Evolutionary conservation across 257 asterid species (phyloP), one percentile per base, ranked within the genome.

Genomic region (Thymus mandschuricus): DNA sequence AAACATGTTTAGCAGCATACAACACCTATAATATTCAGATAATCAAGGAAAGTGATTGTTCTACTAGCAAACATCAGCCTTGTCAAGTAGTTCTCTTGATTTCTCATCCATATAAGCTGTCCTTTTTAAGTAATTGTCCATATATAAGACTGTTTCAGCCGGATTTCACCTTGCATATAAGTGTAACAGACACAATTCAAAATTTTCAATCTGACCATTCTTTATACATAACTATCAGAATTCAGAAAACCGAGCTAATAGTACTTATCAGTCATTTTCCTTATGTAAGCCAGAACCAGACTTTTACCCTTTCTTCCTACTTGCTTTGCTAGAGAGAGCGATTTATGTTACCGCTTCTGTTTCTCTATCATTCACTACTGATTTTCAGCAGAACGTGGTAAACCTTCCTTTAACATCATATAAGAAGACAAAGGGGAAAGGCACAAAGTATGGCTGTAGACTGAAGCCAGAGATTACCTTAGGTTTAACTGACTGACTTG

Each of bases 1-100:
- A 28, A 8, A 75, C 66, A 34, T 11, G 41, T 52, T 64, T 27
- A 45, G 69, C 30, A 52, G 51, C 76, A 59, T 43, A 45, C 27
- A 15, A 65, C 28, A 71, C 59, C 5, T 30, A 31, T 50, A 67
- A 66, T 58, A 10, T 28, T 68, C 68, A 44, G 38, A 50, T 33
- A 10, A 43, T 44, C 75, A 51, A 60, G 55, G 48, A n/a, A 34
- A 69, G 4, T 46, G 30, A 28, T 58, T 59, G 56, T 48, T 57
- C 57, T 31, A 64, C 59, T 49, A 35, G 45, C 65, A 58, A 31
- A 34, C 7, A 13, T 52, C 64, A 50, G 43, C 27, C 73, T 55
- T 43, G 49, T 43, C 52, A 44, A 3, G 27, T 58, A 27, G 60
- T 57, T 38, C 40, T 66, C 8, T 21, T 35, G 3, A 45, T 21